Base-by-base conservation (phyloP, 2,329 filamentous ascomycete species). In the Neurospora sp. region DNA sequence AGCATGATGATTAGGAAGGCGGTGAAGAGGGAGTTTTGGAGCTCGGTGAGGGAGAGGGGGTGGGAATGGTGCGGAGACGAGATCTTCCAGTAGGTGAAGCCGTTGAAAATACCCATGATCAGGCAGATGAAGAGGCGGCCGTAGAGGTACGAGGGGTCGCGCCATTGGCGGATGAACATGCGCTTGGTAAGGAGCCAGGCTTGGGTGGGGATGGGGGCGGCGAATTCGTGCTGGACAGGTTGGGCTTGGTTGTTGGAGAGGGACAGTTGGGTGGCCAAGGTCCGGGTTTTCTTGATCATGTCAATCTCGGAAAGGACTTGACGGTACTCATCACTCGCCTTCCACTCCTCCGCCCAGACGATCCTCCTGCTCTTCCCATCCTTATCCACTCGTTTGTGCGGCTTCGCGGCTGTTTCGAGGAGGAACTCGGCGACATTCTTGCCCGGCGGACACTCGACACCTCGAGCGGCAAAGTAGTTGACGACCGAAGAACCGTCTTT, bases 1-100 rank as follows among this genome's bases (percentile, higher is more conserved):
- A 96, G 91, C 6, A 89, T 92, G 4, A 94, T 82, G 0, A 90
- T 91, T 85, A 93, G 89, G 79, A 95, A 95, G 69, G 91, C 83
- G 8, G 89, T 89, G 80, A 95, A 94, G 8, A 94, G 83, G 8
- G 90, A 85, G 66, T 88, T 89, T 77, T 92, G 90, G 80, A 90
- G 87, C 74, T 90, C 89, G 70, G 89, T 85, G 1, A 81, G 81
- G 2, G 85, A 82, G 67, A 84, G 12, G 1, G 52, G 52, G 52
- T 3, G 15, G 52, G 28, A 17, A 6, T 36, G 28, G 5, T 6
- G 10, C 2, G 52, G 52, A 36, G 52, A 82, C 0, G 85, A 84
- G 0, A 91, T 78, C 72, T 87, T 83, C 82, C 85, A 92, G 76
- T 92, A 92, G 0, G 89, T 91, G 75, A 92, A 91, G 15, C 86